Conservation (phyloP, 2,329 filamentous ascomycete genomes). For the Zarea fungicola region DNA sequence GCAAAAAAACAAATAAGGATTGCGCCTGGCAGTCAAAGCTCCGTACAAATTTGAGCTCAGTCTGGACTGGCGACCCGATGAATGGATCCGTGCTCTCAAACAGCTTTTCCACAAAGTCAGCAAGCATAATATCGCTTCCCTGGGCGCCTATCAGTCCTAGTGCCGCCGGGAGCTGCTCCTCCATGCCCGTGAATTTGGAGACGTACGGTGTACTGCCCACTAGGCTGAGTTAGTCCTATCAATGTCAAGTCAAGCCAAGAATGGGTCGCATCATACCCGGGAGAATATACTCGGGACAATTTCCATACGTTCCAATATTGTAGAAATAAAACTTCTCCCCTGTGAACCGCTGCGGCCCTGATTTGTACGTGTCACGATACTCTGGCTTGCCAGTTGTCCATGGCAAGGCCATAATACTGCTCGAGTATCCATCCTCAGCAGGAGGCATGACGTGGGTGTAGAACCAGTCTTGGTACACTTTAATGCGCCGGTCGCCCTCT, state of each 20-base stretch:
- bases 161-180: constrained; percentile 1
- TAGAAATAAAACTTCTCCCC: neutral
- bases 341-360: neutral
- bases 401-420: neutral
- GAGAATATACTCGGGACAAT: neutral
- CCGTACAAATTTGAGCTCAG: no score
- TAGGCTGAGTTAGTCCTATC: neutral
- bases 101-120: constrained; percentile 1
- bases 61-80: no score
- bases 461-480: neutral
- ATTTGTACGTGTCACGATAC: neutral
- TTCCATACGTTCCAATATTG: neutral
- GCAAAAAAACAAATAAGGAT: no score
- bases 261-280: neutral
- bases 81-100: no score
- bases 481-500: neutral
- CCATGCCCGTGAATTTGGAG: neutral
- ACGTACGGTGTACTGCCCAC: neutral
- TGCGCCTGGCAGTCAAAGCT: no score
- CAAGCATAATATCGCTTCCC: constrained; percentile 6
- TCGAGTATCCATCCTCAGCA: neutral
- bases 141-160: constrained; percentile 2
- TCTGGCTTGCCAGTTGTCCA: neutral
- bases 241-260: neutral
- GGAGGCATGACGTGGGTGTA: neutral